Percentiles rank a stretch among this genome's conserved stretches.
These are phyloP conservation scores for Aspergillus versicolor DNA, from an alignment of 2,329 filamentous ascomycete species.

Conservation along the genomic window DNA sequence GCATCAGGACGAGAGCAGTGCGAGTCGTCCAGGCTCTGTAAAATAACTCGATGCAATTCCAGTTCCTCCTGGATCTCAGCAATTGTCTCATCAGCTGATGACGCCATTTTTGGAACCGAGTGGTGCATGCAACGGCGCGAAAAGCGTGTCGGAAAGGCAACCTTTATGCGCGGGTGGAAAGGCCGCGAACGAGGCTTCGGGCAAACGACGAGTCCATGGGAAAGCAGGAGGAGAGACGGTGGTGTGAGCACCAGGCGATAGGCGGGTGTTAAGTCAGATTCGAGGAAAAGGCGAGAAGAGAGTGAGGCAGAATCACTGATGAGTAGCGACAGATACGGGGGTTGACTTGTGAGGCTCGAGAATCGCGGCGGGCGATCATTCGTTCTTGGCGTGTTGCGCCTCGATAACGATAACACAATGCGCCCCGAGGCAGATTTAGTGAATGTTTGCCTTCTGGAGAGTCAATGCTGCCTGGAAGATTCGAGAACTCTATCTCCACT, in stretches of 20 bases:
- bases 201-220: not conserved
- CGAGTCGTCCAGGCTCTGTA: constrained; percentile 27
- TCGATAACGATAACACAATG: not conserved
- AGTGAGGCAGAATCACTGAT: not conserved
- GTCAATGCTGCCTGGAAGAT: too few relatives aligned
- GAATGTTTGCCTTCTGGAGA: not conserved
- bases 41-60: constrained; percentile 31
- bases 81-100: constrained; percentile 17
- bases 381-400: constrained; percentile 5
- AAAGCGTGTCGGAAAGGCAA: not conserved
- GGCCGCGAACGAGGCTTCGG: not conserved
- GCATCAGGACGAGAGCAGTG: constrained; percentile 27
- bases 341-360: not conserved
- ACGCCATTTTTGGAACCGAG: constrained; percentile 11
- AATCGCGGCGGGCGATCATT: not conserved
- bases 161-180: not conserved
- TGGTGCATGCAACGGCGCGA: not conserved
- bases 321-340: not conserved
- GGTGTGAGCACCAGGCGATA: not conserved
- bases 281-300: not conserved
- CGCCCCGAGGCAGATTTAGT: not conserved
- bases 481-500: not conserved
- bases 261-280: not conserved
- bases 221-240: not conserved
- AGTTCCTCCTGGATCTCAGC: constrained; percentile 33